Evolutionary conservation across 495 filamentous ascomycete species (phyloP).

Genomic region (Neurospora cerealis): DNA sequence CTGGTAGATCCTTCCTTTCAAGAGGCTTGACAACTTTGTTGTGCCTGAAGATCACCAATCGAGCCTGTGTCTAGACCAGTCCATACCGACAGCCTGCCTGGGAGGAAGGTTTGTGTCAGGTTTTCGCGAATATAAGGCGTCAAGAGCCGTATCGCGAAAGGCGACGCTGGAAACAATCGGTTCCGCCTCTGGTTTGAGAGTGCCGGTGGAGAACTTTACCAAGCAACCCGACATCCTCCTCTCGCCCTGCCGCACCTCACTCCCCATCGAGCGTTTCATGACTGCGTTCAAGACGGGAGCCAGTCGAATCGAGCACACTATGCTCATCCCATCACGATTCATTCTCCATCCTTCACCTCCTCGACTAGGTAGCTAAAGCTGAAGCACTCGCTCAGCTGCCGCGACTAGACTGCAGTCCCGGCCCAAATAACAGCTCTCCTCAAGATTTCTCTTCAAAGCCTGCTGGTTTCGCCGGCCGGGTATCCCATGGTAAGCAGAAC

Average conservation of each 20-base stretch:
- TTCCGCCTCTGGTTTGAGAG: too few species aligned
- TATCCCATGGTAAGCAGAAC: too few species aligned
- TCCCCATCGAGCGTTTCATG: background rate
- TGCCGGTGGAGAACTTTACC: background rate
- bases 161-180: background rate
- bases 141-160: too few species aligned
- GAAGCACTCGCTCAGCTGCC: background rate
- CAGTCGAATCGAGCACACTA: background rate
- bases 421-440: too few species aligned
- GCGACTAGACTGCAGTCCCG: background rate
- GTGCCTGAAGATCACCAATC: too few species aligned
- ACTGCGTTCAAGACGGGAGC: background rate
- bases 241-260: background rate
- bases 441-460: too few species aligned
- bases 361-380: background rate
- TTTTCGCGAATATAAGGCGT: too few species aligned
- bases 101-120: too few species aligned
- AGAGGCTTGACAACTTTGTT: background rate
- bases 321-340: background rate
- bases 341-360: background rate
- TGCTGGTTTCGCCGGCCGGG: too few species aligned
- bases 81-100: background rate
- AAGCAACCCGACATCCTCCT: background rate
- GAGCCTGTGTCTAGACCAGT: background rate
- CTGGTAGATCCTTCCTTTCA: background rate